Conservation (phyloP, 129 eudicot species). For the Scalesia atractyloides region DNA sequence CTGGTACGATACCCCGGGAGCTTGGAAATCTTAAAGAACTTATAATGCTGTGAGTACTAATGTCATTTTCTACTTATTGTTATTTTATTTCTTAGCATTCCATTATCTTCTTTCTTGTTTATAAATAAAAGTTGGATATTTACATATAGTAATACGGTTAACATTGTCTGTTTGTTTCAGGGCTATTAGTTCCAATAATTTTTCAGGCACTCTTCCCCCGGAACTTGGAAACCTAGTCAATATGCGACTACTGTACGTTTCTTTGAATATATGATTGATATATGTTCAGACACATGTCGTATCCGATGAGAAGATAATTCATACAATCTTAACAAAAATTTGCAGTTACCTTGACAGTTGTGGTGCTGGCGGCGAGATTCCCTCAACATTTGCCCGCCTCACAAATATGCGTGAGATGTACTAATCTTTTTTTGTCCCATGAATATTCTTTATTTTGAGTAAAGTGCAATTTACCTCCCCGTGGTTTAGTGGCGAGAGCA, state of each 20-base stretch:
- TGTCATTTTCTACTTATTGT: constrained; percentile 4
- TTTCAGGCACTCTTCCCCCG: constrained; percentile 69
- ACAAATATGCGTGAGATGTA: constrained; percentile 47
- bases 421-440: constrained; percentile 15
- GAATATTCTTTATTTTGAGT: not conserved
- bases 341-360: constrained; percentile 64
- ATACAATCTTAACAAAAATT: constrained; percentile 7
- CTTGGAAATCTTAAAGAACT: constrained; percentile 58
- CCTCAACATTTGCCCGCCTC: constrained; percentile 60
- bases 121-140: not conserved
- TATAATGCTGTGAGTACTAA: constrained; percentile 43
- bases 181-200: constrained; percentile 56
- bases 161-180: constrained; percentile 38
- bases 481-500: no score
- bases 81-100: not conserved
- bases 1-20: constrained; percentile 53
- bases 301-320: constrained; percentile 17
- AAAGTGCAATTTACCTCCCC: no score
- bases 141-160: not conserved
- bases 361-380: constrained; percentile 69
- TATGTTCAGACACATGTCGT: not conserved
- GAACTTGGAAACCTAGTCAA: constrained; percentile 59
- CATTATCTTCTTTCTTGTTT: constrained; percentile 4
- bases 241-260: constrained; percentile 47
- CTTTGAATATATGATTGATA: constrained; percentile 6